Conservation (phyloP, 2,329 filamentous ascomycete species). For the Stachybotrys elegans region DNA sequence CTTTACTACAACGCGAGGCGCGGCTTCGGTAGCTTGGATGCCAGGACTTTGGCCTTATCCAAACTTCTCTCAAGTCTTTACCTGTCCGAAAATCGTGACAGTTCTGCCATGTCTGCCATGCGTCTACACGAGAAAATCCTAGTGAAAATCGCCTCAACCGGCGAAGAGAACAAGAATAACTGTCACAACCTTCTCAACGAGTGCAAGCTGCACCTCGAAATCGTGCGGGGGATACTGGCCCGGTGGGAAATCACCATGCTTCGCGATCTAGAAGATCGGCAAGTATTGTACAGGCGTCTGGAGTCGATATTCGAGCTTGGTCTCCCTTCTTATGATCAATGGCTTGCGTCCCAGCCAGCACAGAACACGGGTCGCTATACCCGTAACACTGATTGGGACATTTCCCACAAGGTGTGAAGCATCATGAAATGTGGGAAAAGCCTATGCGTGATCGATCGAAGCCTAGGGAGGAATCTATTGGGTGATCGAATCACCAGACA, state of each 20-base stretch:
- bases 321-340: conserved; percentile 13
- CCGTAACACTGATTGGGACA: conserved; percentile 10
- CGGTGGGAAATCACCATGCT: conserved; percentile 13
- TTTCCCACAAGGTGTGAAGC: conserved; percentile 10
- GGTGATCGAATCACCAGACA: too few species aligned
- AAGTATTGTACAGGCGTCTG: conserved; percentile 12
- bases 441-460: conserved; percentile 1
- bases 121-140: conserved; percentile 13
- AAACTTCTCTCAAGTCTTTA: conserved; percentile 16
- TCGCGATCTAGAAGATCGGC: conserved; percentile 12
- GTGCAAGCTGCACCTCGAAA: conserved; percentile 12
- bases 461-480: too few species aligned
- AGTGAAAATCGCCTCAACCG: conserved; percentile 15
- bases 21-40: conserved; percentile 17
- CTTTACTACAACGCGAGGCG: conserved; percentile 19
- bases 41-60: conserved; percentile 16
- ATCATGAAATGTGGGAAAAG: conserved; percentile 7
- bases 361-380: conserved; percentile 13
- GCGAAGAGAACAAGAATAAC: conserved; percentile 7
- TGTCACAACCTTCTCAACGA: conserved; percentile 9
- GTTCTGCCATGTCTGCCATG: conserved; percentile 12
- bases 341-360: conserved; percentile 11
- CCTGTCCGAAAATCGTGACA: too few species aligned
- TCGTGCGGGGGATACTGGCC: conserved; percentile 11
- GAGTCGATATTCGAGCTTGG: conserved; percentile 10